Evolutionary conservation across 1,284 basidiomycete genomes (phyloP).

Genomic region (Cryptococcus sp.): DNA sequence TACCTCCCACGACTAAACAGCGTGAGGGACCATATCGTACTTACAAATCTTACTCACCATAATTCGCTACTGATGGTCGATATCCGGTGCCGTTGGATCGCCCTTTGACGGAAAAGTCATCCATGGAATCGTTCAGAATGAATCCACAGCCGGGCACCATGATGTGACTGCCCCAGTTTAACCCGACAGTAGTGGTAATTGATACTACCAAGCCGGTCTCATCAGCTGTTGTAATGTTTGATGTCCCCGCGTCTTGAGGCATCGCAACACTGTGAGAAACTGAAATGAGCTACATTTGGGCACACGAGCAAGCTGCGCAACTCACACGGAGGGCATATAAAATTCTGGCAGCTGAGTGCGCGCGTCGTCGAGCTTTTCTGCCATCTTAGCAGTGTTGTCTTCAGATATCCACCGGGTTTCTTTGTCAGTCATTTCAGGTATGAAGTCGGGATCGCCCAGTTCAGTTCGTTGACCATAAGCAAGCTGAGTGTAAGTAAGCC

Average conservation of each 20-base stretch:
- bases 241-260: slow-evolving; percentile 42
- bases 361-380: slow-evolving; percentile 23
- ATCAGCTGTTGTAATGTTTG: slow-evolving; percentile 46
- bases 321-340: slow-evolving; percentile 23
- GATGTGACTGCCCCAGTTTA: slow-evolving; percentile 45
- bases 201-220: slow-evolving; percentile 37
- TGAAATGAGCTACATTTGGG: too few relatives aligned
- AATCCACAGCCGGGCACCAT: slow-evolving; percentile 47
- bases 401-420: slow-evolving; percentile 26
- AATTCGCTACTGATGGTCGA: slow-evolving; percentile 42
- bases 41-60: slow-evolving; percentile 21
- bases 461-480: slow-evolving; percentile 44
- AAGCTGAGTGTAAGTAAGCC: slow-evolving; percentile 20
- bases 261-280: slow-evolving; percentile 25
- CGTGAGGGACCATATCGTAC: not conserved
- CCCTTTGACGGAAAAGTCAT: slow-evolving; percentile 48
- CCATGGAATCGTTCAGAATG: slow-evolving; percentile 48
- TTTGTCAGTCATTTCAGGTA: slow-evolving; percentile 27
- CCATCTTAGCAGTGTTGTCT: slow-evolving; percentile 3
- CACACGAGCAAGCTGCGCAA: slow-evolving; percentile 2
- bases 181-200: slow-evolving; percentile 47
- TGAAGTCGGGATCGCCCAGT: slow-evolving; percentile 44
- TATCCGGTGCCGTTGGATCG: slow-evolving; percentile 44
- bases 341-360: slow-evolving; percentile 17
- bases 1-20: slow-evolving; percentile 30